phyloP scores from a whole-genome alignment of 345 rosid genomes.

The Eutrema heterophyllum region DNA sequence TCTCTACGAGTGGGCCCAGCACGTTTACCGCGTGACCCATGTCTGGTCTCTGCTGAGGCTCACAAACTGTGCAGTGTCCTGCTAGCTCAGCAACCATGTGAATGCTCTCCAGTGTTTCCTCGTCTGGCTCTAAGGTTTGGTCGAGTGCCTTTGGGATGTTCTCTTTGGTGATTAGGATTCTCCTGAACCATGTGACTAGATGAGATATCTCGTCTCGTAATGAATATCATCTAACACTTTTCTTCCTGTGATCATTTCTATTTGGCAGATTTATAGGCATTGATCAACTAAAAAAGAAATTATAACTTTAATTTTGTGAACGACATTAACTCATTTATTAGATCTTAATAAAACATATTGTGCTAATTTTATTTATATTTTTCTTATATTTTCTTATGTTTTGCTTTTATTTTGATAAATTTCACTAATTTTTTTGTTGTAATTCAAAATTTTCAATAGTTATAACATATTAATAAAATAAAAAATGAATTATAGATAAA shows the following conservation, averaged over 20 bases:
- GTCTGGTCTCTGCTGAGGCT: conserved; percentile 83
- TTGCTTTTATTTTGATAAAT: too few relatives aligned
- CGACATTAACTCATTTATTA: too few relatives aligned
- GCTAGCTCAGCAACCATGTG: conserved; percentile 73
- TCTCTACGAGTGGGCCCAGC: conserved; percentile 71
- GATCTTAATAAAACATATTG: too few relatives aligned
- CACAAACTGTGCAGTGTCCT: conserved; percentile 83
- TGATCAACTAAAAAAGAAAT: too few relatives aligned
- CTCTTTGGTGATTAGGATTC: conserved; percentile 56
- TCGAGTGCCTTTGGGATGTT: conserved; percentile 60
- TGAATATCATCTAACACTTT: conserved; percentile 67
- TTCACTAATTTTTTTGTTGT: too few relatives aligned
- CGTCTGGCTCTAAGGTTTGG: conserved; percentile 47
- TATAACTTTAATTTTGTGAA: too few relatives aligned
- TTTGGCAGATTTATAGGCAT: too few relatives aligned
- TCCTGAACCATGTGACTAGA: conserved; percentile 82
- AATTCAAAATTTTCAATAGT: too few relatives aligned
- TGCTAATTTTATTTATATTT: too few relatives aligned
- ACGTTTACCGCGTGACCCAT: conserved; percentile 87
- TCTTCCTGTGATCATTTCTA: conserved; percentile 79
- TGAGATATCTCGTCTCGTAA: conserved; percentile 69
- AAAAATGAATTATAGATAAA: too few relatives aligned
- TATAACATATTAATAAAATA: too few relatives aligned
- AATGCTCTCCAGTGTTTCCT: conserved; percentile 63
- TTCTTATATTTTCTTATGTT: too few relatives aligned